Percentiles rank a stretch among this genome's conserved stretches.
phyloP scores from a whole-genome alignment of 805 yeast species.

The Barnettozyma pratensis region DNA sequence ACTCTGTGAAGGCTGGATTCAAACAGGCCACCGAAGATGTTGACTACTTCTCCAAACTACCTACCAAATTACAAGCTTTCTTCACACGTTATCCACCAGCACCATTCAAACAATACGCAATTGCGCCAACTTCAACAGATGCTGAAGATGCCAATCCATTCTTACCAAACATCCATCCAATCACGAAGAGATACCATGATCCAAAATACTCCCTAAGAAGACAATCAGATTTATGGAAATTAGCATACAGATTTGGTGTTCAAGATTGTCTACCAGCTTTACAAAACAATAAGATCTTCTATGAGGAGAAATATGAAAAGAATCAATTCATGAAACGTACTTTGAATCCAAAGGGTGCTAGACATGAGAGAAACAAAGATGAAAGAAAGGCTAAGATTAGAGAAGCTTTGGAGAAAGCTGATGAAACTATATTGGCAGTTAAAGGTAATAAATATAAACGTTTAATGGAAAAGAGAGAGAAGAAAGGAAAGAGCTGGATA shows the following conservation, averaged over 20 bases:
- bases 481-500: slow-evolving; percentile 22
- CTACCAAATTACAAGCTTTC: slow-evolving; percentile 63
- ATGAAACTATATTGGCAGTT: slow-evolving; percentile 55
- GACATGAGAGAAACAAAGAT: slow-evolving; percentile 65
- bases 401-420: slow-evolving; percentile 63
- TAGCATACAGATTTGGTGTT: slow-evolving; percentile 79
- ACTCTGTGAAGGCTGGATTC: slow-evolving; percentile 24
- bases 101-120: slow-evolving; percentile 64
- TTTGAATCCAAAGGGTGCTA: slow-evolving; percentile 69
- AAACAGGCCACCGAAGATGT: slow-evolving; percentile 26
- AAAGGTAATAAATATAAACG: slow-evolving; percentile 25
- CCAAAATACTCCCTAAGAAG: slow-evolving; percentile 78
- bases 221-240: slow-evolving; percentile 76
- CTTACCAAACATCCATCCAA: slow-evolving; percentile 76
- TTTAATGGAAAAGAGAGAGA: slow-evolving; percentile 21
- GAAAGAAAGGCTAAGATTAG: slow-evolving; percentile 55
- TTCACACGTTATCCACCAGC: slow-evolving; percentile 82
- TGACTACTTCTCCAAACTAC: slow-evolving; percentile 52
- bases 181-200: slow-evolving; percentile 70
- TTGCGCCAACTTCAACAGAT: slow-evolving; percentile 55
- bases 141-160: slow-evolving; percentile 83
- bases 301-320: slow-evolving; percentile 66
- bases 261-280: slow-evolving; percentile 66
- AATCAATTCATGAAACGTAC: slow-evolving; percentile 76
- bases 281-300: slow-evolving; percentile 53